Base-by-base conservation (phyloP, 2,329 filamentous ascomycete genomes). In the Talaromyces islandicus region DNA sequence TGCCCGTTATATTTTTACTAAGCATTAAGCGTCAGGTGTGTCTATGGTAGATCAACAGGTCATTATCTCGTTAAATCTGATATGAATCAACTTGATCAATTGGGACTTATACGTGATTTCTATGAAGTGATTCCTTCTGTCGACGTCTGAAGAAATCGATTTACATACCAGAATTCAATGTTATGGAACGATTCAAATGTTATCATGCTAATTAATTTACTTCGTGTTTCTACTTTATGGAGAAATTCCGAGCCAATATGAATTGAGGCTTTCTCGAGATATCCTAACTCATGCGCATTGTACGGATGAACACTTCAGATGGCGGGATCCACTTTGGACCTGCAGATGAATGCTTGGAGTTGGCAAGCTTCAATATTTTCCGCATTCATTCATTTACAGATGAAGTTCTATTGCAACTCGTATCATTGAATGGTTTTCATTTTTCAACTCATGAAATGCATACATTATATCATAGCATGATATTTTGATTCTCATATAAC, bases 381-480 rank as follows among this genome's bases (percentile, higher is more conserved):
- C 35, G 35, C 14, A 38, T n/a, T 17, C 35, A 38, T 38, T 38
- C 14, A 4, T 12, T 4, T 38, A 38, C 35, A 38, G 35, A 5
- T 5, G 35, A n/a, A n/a, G n/a, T 11, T 5, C n/a, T 21, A 46
- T 5, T 10, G 21, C 19, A 21, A 25, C 24, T 25, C 9, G 19
- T 24, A 25, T 25, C 6, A 21, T 56, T 56, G 21, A 27, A 46
- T 29, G 54, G 14, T 25, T n/a, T 56, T 25, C 27, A 29, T 55
- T 38, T 56, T 46, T 35, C 52, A 54, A 29, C 19, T 60, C 32
- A 38, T n/a, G 52, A 57, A 38, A 35, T 35, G 35, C 21, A 60
- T 60, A 54, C 59, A 60, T 57, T 57, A 19, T 56, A 51, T 19
- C 27, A 60, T 56, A 60, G 55, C 54, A 27, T 52, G 12, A 52